A percentile compares a stretch with the other conserved stretches of the same genome.
Conservation (phyloP, 208 protist genomes). For the Wallacemonas collosoma region DNA sequence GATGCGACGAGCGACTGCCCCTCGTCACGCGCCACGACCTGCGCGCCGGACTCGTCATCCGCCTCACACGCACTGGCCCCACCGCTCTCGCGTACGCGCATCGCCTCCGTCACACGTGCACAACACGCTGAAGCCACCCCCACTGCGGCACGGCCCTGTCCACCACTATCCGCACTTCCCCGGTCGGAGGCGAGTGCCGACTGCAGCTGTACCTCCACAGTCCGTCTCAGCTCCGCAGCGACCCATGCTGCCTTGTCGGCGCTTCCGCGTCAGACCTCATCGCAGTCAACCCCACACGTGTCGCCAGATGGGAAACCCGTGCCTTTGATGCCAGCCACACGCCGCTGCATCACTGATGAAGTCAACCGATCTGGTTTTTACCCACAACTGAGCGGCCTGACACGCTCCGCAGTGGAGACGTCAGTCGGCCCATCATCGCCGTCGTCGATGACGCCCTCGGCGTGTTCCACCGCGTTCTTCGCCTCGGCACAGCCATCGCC, state of each 20-base stretch:
- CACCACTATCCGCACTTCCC: too few relatives aligned
- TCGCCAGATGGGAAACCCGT: not conserved
- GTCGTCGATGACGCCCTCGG: not conserved
- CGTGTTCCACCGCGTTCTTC: not conserved
- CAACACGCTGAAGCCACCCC: too few relatives aligned
- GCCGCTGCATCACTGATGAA: not conserved
- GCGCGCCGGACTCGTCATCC: not conserved
- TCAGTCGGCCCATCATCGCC: not conserved
- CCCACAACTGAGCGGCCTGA: not conserved
- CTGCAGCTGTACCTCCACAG: too few relatives aligned
- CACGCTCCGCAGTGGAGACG: not conserved
- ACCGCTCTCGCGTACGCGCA: too few relatives aligned
- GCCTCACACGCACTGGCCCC: not conserved
- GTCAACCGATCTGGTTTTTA: not conserved
- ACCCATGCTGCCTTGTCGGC: too few relatives aligned
- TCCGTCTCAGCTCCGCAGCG: too few relatives aligned
- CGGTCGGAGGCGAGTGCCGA: too few relatives aligned
- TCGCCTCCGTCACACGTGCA: too few relatives aligned
- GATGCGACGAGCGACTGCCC: not conserved
- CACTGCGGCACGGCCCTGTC: too few relatives aligned
- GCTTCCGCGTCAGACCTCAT: too few relatives aligned
- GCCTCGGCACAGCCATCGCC: not conserved
- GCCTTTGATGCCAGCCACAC: conserved; percentile 1
- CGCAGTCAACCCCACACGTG: not conserved
- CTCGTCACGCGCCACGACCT: conserved; percentile 1